phyloP scores from a whole-genome alignment of 2,329 filamentous ascomycete species.

The Trichoderma koningiopsis region DNA sequence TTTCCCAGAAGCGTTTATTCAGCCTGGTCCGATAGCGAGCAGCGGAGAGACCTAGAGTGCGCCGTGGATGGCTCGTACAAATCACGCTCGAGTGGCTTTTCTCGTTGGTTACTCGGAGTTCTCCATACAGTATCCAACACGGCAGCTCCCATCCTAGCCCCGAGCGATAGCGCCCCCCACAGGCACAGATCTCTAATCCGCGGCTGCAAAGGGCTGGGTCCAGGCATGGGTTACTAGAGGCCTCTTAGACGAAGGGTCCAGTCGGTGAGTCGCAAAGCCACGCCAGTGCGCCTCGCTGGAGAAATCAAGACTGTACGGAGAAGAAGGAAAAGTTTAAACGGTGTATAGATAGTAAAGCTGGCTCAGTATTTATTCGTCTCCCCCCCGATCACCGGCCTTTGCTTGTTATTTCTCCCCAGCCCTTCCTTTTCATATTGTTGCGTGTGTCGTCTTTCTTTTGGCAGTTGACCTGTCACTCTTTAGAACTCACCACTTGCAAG shows the following conservation, averaged over 20 bases:
- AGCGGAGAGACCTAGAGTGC: neutral
- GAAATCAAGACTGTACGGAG: neutral
- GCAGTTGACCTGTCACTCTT: neutral
- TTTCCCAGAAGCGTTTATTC: neutral
- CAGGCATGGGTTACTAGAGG: constrained; percentile 7
- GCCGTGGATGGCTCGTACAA: neutral
- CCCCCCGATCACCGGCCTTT: neutral
- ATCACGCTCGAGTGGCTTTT: neutral
- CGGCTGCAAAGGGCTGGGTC: constrained; percentile 17
- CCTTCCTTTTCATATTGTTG: neutral
- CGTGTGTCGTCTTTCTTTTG: neutral
- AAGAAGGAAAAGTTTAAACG: neutral
- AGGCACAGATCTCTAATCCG: constrained; percentile 17
- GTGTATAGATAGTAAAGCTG: neutral
- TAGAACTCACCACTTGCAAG: neutral
- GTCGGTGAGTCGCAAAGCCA: constrained; percentile 23
- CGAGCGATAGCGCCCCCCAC: constrained; percentile 21
- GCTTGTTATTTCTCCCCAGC: neutral
- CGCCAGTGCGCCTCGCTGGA: constrained; percentile 1
- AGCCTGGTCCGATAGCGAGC: neutral
- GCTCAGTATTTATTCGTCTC: constrained; percentile 9
- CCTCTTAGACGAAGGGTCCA: constrained; percentile 1
- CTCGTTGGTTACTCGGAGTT: neutral
- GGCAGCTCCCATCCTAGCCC: constrained; percentile 1
- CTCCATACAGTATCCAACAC: constrained; percentile 21